Base-by-base conservation (phyloP, 495 filamentous ascomycete genomes). In the Antarctomyces pellizariae region DNA sequence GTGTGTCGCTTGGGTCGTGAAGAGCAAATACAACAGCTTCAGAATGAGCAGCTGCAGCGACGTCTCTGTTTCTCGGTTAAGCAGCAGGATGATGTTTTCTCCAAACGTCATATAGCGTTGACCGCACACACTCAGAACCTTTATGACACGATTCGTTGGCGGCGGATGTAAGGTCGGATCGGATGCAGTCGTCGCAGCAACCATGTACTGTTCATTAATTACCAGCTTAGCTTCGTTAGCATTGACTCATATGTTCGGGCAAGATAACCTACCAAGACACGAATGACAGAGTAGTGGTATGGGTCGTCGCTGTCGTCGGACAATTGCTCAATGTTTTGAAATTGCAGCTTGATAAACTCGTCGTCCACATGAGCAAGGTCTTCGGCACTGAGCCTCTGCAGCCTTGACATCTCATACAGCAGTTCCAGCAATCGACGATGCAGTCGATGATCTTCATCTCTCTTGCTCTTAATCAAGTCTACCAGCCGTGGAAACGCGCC, bases 201-300 rank as follows among this genome's bases (percentile, higher is more conserved):
- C 75, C 78, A 97, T 90, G 52, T 91, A 97, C 48, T 97, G 86
- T 42, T 97, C 86, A 48, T 95, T 97, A 36, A 97, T 52, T 24
- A 97, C 82, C 37, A 97, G 64, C 82, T 95, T 42, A 33, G 7
- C 15, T 10, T 7, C 13, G 29, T 43, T 29, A 45, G 41, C 22
- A 24, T 21, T 14, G 34, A 25, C 13, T 22, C 15, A 27, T 15
- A 26, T 24, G 20, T 16, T 5, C 33, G 30, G 9, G n/a, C 14
- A 18, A 21, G 3, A 28, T 15, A 18, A 53, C 55, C 38, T 49
- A 92, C 84, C 52, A 97, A 49, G 28, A 95, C 83, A 29, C 82
- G 67, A 39, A 97, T 91, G 13, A 93, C 69, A 7, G 76, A 75
- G 49, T 93, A 95, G 47, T 95, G 86, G 43, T 92, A 97, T 1